Evolutionary conservation across 1,139 yeast species (phyloP).

Genomic region (Candida freyschussii): DNA sequence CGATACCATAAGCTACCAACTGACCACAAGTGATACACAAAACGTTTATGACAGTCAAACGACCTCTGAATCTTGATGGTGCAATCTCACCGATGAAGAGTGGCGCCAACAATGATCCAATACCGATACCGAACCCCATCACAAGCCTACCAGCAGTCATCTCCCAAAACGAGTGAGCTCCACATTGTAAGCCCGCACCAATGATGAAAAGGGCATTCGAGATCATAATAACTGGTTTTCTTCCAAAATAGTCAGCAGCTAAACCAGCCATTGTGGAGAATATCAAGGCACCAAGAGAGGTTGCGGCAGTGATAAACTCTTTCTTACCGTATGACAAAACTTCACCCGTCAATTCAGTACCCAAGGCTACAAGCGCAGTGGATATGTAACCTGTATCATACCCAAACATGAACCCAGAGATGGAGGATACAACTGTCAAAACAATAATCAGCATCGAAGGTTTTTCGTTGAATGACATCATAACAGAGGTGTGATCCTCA

Average conservation of each 20-base stretch:
- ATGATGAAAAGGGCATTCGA: constrained; percentile 73
- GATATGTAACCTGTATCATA: constrained; percentile 95
- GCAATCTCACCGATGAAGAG: constrained; percentile 86
- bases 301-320: constrained; percentile 86
- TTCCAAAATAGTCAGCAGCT: constrained; percentile 72
- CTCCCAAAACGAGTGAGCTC: constrained; percentile 75
- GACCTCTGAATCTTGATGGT: constrained; percentile 84
- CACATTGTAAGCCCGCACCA: constrained; percentile 80
- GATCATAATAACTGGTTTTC: constrained; percentile 71
- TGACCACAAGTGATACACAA: constrained; percentile 18
- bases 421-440: constrained; percentile 73
- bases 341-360: constrained; percentile 57
- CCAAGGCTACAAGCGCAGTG: constrained; percentile 79
- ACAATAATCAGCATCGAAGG: constrained; percentile 61
- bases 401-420: constrained; percentile 93
- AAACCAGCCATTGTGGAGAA: constrained; percentile 75
- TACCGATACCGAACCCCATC: constrained; percentile 94
- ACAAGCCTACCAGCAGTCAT: constrained; percentile 87
- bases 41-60: constrained; percentile 53
- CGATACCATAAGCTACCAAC: constrained; percentile 56
- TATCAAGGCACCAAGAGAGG: constrained; percentile 83
- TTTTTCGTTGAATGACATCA: constrained; percentile 38
- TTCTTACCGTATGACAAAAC: constrained; percentile 65
- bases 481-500: too few relatives aligned
- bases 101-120: constrained; percentile 90